phyloP scores from a whole-genome alignment of 306 rosid genomes.

The Trifolium pratense region DNA sequence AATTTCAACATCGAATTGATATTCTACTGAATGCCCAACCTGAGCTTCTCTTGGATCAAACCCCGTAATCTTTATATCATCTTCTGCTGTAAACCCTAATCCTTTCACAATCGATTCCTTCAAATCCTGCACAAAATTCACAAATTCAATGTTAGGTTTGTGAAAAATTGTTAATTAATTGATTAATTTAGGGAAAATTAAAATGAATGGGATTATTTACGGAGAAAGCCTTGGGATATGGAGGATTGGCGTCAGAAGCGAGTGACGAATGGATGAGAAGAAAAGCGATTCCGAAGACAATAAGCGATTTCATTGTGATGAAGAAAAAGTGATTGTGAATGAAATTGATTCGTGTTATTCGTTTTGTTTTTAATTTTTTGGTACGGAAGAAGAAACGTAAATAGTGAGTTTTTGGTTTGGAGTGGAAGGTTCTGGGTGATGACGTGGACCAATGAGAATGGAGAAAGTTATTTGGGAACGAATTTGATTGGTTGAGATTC shows the following conservation, averaged over 20 bases:
- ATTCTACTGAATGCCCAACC: slow-evolving; percentile 86
- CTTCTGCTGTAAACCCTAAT: slow-evolving; percentile 71
- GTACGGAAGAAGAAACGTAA: background rate
- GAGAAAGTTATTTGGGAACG: slow-evolving; percentile 36
- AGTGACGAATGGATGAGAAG: slow-evolving; percentile 36
- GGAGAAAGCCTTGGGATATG: slow-evolving; percentile 67
- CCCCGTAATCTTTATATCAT: slow-evolving; percentile 73
- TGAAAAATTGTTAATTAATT: no score
- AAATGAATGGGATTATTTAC: slow-evolving; percentile 39
- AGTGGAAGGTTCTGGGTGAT: slow-evolving; percentile 33
- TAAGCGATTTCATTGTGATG: slow-evolving; percentile 34
- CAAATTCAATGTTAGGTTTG: no score
- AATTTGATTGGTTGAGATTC: slow-evolving; percentile 52
- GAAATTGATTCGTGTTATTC: background rate
- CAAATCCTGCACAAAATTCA: slow-evolving; percentile 61
- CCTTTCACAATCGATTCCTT: slow-evolving; percentile 79
- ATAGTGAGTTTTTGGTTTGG: background rate
- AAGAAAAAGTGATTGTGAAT: background rate
- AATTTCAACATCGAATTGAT: slow-evolving; percentile 80
- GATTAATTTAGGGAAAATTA: background rate
- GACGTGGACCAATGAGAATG: slow-evolving; percentile 76
- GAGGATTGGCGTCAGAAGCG: slow-evolving; percentile 47
- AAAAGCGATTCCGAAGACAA: slow-evolving; percentile 17
- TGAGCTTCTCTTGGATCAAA: slow-evolving; percentile 80
- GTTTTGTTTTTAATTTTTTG: background rate